Evolutionary conservation across 192 early-diverging fungal species (phyloP).

Genomic region (Phlyctochytrium arcticum): DNA sequence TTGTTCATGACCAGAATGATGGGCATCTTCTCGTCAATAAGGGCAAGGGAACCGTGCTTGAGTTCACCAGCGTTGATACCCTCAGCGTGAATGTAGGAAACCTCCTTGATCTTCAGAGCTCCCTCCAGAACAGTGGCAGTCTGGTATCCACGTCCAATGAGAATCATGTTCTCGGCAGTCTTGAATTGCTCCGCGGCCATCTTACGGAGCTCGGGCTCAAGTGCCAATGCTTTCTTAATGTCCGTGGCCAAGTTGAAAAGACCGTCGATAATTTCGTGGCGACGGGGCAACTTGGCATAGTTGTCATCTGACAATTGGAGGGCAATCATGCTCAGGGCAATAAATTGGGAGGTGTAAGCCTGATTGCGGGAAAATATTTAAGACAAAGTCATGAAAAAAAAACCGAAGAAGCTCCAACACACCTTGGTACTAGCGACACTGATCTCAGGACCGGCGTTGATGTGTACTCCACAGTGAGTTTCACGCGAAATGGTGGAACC

Average conservation of each 20-base stretch:
- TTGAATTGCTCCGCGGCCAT: slow-evolving; percentile 32
- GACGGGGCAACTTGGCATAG: slow-evolving; percentile 36
- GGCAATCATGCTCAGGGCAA: slow-evolving; percentile 56
- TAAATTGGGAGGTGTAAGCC: slow-evolving; percentile 63
- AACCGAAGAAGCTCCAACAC: not conserved
- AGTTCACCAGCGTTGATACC: slow-evolving; percentile 61
- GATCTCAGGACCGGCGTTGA: slow-evolving; percentile 63
- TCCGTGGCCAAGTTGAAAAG: slow-evolving; percentile 45
- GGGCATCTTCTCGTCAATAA: slow-evolving; percentile 54
- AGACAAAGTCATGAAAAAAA: not conserved
- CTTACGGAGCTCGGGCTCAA: slow-evolving; percentile 46
- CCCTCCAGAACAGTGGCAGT: slow-evolving; percentile 57
- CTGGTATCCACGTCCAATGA: slow-evolving; percentile 59
- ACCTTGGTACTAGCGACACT: slow-evolving; percentile 61
- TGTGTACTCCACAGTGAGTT: slow-evolving; percentile 65
- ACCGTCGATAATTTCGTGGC: slow-evolving; percentile 53
- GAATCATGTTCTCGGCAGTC: slow-evolving; percentile 42
- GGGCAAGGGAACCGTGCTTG: slow-evolving; percentile 58
- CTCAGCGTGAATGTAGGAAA: slow-evolving; percentile 59
- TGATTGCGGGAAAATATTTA: slow-evolving; percentile 5
- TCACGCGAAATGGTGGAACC: slow-evolving; percentile 59
- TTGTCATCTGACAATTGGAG: slow-evolving; percentile 60
- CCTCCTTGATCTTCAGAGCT: slow-evolving; percentile 62
- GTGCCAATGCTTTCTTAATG: slow-evolving; percentile 50
- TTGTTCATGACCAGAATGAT: slow-evolving; percentile 97